A percentile compares a stretch with the other conserved stretches of the same genome.
Evolutionary conservation across 1,139 yeast genomes (phyloP).

Genomic region (Scheffersomyces stambukii): DNA sequence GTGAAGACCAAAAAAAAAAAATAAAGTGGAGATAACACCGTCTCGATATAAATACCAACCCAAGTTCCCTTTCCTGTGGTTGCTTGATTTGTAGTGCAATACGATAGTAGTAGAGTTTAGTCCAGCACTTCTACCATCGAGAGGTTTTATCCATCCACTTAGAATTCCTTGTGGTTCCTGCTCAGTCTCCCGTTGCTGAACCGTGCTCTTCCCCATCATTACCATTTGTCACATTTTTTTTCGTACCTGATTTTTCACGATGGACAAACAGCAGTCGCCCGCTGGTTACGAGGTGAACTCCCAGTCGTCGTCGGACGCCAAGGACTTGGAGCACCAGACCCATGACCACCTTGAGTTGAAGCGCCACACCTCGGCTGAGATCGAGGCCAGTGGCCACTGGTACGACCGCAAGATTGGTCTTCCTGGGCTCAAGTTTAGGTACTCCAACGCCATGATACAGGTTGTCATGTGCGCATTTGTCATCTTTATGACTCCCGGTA

Average conservation of each 20-base stretch:
- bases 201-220: too few species aligned
- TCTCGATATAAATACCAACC: background rate
- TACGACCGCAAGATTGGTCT: conserved; percentile 27
- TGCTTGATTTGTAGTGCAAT: too few species aligned
- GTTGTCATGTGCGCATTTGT: conserved; percentile 47
- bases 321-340: conserved; percentile 10
- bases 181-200: too few species aligned
- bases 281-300: too few species aligned
- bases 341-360: conserved; percentile 21
- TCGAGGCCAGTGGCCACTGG: conserved; percentile 35
- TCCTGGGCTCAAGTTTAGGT: conserved; percentile 13
- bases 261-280: too few species aligned
- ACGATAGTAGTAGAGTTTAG: too few species aligned
- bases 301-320: conserved; percentile 5
- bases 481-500: conserved; percentile 53
- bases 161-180: too few species aligned
- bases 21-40: conserved; percentile 1
- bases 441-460: conserved; percentile 43
- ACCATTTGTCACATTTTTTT: too few species aligned
- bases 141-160: too few species aligned
- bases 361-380: conserved; percentile 25
- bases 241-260: too few species aligned
- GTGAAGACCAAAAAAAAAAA: background rate
- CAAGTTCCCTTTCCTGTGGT: background rate
- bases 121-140: too few species aligned